Percentiles rank a stretch among this genome's conserved stretches.
These are phyloP conservation scores for Monosporascus sp. DNA, from an alignment of 2,329 filamentous ascomycete species.

Conservation along the genomic window DNA sequence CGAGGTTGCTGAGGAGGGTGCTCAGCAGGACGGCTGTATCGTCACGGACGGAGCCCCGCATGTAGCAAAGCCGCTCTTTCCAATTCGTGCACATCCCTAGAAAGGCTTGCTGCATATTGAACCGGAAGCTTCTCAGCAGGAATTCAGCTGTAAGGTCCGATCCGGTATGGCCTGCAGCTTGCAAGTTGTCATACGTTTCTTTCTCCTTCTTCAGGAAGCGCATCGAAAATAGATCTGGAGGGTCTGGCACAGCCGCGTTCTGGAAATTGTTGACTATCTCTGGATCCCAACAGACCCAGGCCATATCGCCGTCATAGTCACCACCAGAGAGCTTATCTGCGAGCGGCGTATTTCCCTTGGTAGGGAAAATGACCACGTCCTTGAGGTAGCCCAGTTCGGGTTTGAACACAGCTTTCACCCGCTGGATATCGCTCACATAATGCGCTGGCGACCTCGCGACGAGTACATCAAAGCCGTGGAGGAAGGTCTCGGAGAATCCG, in stretches of 20 bases:
- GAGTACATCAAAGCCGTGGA: constrained; percentile 56
- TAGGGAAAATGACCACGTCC: constrained; percentile 75
- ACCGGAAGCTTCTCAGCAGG: constrained; percentile 48
- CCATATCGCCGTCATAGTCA: constrained; percentile 75
- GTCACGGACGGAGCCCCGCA: constrained; percentile 43
- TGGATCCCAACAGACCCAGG: constrained; percentile 72
- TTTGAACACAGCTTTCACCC: constrained; percentile 53
- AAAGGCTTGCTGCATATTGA: constrained; percentile 50
- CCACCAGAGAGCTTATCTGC: constrained; percentile 71
- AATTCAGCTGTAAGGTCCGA: constrained; percentile 36
- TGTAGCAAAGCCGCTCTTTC: constrained; percentile 60
- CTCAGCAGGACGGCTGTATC: constrained; percentile 42
- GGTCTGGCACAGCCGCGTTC: constrained; percentile 48
- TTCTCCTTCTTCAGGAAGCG: constrained; percentile 47
- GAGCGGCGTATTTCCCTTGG: constrained; percentile 53
- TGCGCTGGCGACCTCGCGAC: constrained; percentile 67
- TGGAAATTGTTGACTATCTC: constrained; percentile 60
- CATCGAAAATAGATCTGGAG: constrained; percentile 37
- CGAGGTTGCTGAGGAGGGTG: constrained; percentile 45
- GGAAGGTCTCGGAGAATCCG: constrained; percentile 44
- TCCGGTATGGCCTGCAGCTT: constrained; percentile 1
- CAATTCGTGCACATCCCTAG: constrained; percentile 61
- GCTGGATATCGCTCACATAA: constrained; percentile 67
- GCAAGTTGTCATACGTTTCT: constrained; percentile 41
- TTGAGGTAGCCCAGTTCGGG: constrained; percentile 60